These are phyloP conservation scores for Lactarius sanguifluus DNA, from an alignment of 768 basidiomycete species.

Conservation along the genomic window DNA sequence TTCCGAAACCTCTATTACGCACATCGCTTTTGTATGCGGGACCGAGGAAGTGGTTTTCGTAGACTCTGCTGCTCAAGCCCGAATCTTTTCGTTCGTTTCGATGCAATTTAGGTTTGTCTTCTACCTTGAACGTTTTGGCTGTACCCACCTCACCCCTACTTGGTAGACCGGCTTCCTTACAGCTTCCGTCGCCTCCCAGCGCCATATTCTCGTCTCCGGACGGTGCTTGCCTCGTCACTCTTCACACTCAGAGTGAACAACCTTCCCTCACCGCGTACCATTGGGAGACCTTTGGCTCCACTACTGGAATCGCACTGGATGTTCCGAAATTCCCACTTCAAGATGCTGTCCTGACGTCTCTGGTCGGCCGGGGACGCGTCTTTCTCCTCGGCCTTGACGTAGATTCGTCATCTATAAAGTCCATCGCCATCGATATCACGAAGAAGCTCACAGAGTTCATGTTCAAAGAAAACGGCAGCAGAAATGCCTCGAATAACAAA, in stretches of 20 bases:
- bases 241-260: constrained; percentile 28
- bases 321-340: constrained; percentile 34
- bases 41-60: constrained; percentile 54
- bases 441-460: constrained; percentile 55
- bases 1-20: constrained; percentile 33
- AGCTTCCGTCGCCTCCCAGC: constrained; percentile 39
- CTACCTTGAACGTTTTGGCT: too few relatives aligned
- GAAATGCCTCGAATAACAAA: constrained; percentile 27
- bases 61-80: constrained; percentile 43
- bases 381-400: constrained; percentile 46
- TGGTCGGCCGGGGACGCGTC: constrained; percentile 43
- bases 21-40: constrained; percentile 47
- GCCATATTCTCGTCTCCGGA: constrained; percentile 51
- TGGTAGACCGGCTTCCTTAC: constrained; percentile 46
- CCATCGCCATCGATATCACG: constrained; percentile 52
- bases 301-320: constrained; percentile 43
- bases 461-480: constrained; percentile 47
- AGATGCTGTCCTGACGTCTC: constrained; percentile 43
- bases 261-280: constrained; percentile 46
- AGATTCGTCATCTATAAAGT: constrained; percentile 37
- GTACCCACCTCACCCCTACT: neutral
- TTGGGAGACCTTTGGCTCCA: constrained; percentile 56
- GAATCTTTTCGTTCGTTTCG: constrained; percentile 55
- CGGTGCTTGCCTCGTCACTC: constrained; percentile 51
- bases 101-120: constrained; percentile 51